Evolutionary conservation across 208 protist species (phyloP), one percentile per base, ranked within the genome.

Genomic region (Trypanosoma caninum): DNA sequence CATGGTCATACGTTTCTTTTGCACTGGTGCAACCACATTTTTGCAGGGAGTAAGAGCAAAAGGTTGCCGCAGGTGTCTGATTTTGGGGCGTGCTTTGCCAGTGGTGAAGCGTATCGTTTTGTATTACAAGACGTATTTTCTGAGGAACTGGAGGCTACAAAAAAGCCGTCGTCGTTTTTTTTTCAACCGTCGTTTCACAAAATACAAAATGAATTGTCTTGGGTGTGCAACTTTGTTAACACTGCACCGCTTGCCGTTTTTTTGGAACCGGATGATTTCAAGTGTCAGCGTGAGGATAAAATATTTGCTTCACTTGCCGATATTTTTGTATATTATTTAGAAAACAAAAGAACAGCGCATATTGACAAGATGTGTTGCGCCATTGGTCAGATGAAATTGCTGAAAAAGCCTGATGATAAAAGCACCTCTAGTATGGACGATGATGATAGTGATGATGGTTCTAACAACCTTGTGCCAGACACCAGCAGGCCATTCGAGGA

Each of bases 11-110:
- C 38, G 28, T 35, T 68, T 44, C 72, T 94, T 35, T 74, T 80
- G 38, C 68, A 64, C 8, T 94, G 87, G 87, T 87, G 70, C 35
- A 84, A 94, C 55, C 51, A 53, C 28, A 64, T 91, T 25, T 68
- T 87, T 20, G 25, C 28, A 7, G 31, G 41, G 3, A 60, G 59
- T 18, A 40, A 23, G 14, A 56, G 28, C 1, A 56, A 60, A 27
- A 45, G 37, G 11, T 40, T 51, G 7, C 69, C 66, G 14, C 59
- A 50, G 1, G 59, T 90, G n/a, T 54, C 69, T 16, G 70, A 66
- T 47, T 80, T 94, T 53, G 75, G 71, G 16, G 14, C 56, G 16
- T 84, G 91, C 72, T 94, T 94, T 55, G 65, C 69, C 3, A 74
- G 65, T 52, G 88, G 88, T 5, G 82, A 89, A 45, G 72, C 56